Percentiles rank a stretch among this genome's conserved stretches.
These are phyloP conservation scores for Beauveria pseudobassiana DNA, from an alignment of 2,329 filamentous ascomycete genomes.

Conservation along the genomic window DNA sequence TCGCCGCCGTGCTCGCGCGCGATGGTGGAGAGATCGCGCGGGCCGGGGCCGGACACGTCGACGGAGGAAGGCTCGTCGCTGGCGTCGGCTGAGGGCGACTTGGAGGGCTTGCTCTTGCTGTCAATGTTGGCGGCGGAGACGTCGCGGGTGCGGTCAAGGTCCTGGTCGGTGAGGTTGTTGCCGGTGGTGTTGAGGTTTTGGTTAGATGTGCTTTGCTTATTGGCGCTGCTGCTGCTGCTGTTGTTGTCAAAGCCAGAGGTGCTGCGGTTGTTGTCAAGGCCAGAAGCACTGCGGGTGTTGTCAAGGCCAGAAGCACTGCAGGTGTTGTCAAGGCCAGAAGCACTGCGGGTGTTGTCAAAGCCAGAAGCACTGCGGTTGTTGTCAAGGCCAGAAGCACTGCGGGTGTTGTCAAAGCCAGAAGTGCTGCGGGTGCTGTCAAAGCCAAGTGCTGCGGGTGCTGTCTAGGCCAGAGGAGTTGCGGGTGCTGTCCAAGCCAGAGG, in stretches of 20 bases:
- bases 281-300: background rate
- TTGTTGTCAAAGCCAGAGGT: background rate
- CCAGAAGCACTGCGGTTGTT: background rate
- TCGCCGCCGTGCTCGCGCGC: conserved; percentile 27
- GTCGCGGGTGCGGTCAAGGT: background rate
- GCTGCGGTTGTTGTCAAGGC: background rate
- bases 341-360: background rate
- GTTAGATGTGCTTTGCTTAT: too few relatives aligned
- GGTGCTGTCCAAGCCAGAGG: background rate
- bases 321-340: background rate
- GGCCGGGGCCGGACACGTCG: conserved; percentile 35
- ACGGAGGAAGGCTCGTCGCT: conserved; percentile 23
- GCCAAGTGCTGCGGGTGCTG: too few relatives aligned
- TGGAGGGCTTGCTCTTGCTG: conserved; percentile 2
- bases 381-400: background rate
- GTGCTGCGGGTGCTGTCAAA: background rate
- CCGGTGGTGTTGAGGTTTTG: background rate
- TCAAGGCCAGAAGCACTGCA: background rate
- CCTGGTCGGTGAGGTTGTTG: background rate
- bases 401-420: background rate
- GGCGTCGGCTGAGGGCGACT: conserved; percentile 19
- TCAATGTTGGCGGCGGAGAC: background rate
- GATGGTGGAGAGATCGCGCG: conserved; percentile 32
- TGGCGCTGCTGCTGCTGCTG: background rate
- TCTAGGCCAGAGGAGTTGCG: too few relatives aligned